These are phyloP conservation scores for Penicillium argentinense DNA, from an alignment of 495 filamentous ascomycete species.

Conservation along the genomic window DNA sequence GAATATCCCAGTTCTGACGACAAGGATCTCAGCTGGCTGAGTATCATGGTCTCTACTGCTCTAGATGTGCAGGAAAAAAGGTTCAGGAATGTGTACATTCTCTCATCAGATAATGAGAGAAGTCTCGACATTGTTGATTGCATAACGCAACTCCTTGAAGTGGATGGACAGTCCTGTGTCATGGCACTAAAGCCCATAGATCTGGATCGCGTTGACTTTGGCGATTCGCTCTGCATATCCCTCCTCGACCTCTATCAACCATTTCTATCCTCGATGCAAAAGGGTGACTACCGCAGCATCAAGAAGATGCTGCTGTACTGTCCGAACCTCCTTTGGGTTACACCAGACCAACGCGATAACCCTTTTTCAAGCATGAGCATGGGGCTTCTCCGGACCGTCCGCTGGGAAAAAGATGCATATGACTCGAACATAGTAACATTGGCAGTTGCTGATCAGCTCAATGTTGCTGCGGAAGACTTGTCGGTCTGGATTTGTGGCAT, in stretches of 20 bases:
- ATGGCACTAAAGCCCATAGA: background rate
- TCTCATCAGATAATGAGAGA: slow-evolving; percentile 1
- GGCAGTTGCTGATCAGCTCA: slow-evolving; percentile 7
- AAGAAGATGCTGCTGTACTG: slow-evolving; percentile 24
- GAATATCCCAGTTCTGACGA: slow-evolving; percentile 30
- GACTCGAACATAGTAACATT: slow-evolving; percentile 25
- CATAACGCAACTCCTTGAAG: background rate
- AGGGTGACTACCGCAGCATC: slow-evolving; percentile 6
- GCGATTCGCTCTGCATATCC: slow-evolving; percentile 12
- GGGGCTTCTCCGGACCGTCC: slow-evolving; percentile 26
- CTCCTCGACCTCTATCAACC: slow-evolving; percentile 15
- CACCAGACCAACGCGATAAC: background rate
- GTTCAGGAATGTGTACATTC: slow-evolving; percentile 3
- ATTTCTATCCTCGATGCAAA: slow-evolving; percentile 2
- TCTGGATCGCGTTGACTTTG: background rate
- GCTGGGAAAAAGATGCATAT: slow-evolving; percentile 30
- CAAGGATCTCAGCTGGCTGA: slow-evolving; percentile 25
- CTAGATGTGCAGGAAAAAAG: background rate
- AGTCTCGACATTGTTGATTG: background rate
- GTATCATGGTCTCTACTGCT: slow-evolving; percentile 29
- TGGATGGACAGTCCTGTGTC: background rate
- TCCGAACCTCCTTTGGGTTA: slow-evolving; percentile 40
- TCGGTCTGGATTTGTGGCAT: slow-evolving; percentile 12
- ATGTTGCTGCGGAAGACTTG: background rate
- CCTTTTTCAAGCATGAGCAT: slow-evolving; percentile 18